Evolutionary conservation across 106 monocot species (phyloP).

Genomic region (Hemerocallis citrina): DNA sequence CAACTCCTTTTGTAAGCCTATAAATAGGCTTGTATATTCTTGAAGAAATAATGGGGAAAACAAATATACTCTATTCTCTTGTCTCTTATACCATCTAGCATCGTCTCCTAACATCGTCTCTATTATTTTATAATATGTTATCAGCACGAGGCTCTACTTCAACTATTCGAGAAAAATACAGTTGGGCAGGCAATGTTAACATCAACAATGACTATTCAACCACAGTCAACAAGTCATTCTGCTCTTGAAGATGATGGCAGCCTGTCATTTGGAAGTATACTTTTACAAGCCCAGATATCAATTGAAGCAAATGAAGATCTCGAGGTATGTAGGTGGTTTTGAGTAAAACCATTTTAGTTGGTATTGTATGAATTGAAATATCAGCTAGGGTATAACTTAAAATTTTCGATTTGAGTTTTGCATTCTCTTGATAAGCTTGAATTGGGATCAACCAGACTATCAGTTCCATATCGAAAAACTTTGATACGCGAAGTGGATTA

Average conservation of each 20-base stretch:
- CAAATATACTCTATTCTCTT: no score
- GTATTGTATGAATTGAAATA: background rate
- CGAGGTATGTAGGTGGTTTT: slow-evolving; percentile 46
- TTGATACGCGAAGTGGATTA: no score
- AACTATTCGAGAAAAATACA: slow-evolving; percentile 83
- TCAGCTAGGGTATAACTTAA: background rate
- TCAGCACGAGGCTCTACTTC: no score
- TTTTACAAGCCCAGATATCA: slow-evolving; percentile 67
- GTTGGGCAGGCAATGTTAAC: slow-evolving; percentile 76
- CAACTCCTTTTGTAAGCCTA: no score
- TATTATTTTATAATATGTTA: no score
- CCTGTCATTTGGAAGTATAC: slow-evolving; percentile 89
- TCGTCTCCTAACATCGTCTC: no score
- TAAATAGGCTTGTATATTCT: no score
- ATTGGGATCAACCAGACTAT: no score
- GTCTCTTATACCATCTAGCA: no score
- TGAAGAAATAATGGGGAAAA: no score
- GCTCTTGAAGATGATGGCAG: slow-evolving; percentile 25
- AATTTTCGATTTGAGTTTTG: background rate
- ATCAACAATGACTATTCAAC: slow-evolving; percentile 51
- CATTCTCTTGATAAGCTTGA: background rate
- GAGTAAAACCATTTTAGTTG: background rate
- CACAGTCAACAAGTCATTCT: slow-evolving; percentile 18
- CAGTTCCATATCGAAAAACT: no score
- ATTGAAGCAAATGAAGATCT: slow-evolving; percentile 54